Percentiles rank a stretch among this genome's conserved stretches.
These are phyloP conservation scores for Phyllostachys edulis DNA, from an alignment of 176 grass and related monocot species.

Conservation along the genomic window DNA sequence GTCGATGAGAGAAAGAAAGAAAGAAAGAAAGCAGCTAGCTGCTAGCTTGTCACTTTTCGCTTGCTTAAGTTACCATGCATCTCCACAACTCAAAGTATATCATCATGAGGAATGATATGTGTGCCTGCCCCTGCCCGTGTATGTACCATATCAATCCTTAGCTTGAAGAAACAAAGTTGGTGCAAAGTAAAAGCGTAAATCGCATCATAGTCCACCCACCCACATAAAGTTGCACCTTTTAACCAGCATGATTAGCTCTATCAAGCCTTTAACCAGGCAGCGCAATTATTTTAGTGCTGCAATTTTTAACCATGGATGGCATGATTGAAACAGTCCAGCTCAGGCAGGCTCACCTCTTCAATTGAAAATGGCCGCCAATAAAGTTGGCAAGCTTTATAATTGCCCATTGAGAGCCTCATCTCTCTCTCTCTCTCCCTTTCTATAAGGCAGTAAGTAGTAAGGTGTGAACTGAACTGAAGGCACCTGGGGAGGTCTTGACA, in stretches of 20 bases:
- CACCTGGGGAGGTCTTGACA: conserved; percentile 48
- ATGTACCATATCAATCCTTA: conserved; percentile 52
- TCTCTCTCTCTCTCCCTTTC: not conserved
- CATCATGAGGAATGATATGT: conserved; percentile 56
- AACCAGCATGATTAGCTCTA: conserved; percentile 57
- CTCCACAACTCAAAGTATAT: conserved; percentile 33
- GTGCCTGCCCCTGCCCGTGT: conserved; percentile 24
- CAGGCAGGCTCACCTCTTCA: not conserved
- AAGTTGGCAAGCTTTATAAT: conserved; percentile 53
- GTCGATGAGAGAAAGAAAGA: not conserved
- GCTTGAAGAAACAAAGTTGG: conserved; percentile 68
- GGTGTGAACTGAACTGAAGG: conserved; percentile 26
- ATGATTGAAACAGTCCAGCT: conserved; percentile 44
- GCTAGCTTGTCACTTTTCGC: conserved; percentile 1
- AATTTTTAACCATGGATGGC: conserved; percentile 44
- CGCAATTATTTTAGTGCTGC: no score
- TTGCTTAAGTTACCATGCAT: conserved; percentile 65
- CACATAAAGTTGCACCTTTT: conserved; percentile 48
- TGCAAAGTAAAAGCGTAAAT: conserved; percentile 61
- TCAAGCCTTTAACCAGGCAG: conserved; percentile 48
- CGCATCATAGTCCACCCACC: conserved; percentile 52
- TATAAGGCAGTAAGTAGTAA: not conserved
- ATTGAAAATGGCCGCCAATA: conserved; percentile 41
- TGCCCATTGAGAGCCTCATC: conserved; percentile 44
- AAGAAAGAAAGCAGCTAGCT: not conserved